Percentiles rank a stretch among this genome's conserved stretches.
Conservation (phyloP, 352 stramenopile genomes). For the Globisporangium nunn region DNA sequence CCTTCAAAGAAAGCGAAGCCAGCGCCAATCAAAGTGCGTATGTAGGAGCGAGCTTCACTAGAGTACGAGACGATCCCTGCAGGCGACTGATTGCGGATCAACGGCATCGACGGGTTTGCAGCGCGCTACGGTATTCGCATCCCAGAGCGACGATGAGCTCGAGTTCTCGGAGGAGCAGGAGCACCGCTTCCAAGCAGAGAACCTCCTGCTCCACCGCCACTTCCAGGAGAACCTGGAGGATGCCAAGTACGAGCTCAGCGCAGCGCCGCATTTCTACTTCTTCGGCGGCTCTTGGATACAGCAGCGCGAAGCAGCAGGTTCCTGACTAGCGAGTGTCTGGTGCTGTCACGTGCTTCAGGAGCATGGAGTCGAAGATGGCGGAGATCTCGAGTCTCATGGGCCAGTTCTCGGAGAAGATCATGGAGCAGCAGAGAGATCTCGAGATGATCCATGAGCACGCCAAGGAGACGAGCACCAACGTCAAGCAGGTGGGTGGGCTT, state of each 20-base stretch:
- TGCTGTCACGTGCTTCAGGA: slow-evolving; percentile 21
- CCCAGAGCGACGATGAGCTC: slow-evolving; percentile 39
- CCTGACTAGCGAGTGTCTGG: not conserved
- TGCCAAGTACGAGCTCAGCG: slow-evolving; percentile 42
- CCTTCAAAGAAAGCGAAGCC: not conserved
- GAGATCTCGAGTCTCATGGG: slow-evolving; percentile 83
- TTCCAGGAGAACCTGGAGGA: slow-evolving; percentile 85
- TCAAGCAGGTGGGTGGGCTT: slow-evolving; percentile 40
- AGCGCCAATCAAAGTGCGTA: no score
- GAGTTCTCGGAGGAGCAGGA: slow-evolving; percentile 64
- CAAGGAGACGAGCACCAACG: slow-evolving; percentile 58
- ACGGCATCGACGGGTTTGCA: slow-evolving; percentile 1
- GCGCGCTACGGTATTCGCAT: slow-evolving; percentile 26
- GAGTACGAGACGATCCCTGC: not conserved
- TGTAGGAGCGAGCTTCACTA: no score
- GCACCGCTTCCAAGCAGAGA: slow-evolving; percentile 56
- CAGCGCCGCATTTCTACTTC: no score
- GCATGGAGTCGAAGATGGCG: slow-evolving; percentile 82
- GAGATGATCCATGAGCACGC: slow-evolving; percentile 71
- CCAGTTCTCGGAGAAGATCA: slow-evolving; percentile 82
- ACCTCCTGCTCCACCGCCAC: slow-evolving; percentile 70
- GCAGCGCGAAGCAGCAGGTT: no score
- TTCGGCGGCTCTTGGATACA: not conserved
- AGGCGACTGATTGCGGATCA: not conserved
- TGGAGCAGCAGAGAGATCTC: slow-evolving; percentile 75